Base-by-base conservation (phyloP, 208 protist species). In the Acanthamoeba castellanii region DNA sequence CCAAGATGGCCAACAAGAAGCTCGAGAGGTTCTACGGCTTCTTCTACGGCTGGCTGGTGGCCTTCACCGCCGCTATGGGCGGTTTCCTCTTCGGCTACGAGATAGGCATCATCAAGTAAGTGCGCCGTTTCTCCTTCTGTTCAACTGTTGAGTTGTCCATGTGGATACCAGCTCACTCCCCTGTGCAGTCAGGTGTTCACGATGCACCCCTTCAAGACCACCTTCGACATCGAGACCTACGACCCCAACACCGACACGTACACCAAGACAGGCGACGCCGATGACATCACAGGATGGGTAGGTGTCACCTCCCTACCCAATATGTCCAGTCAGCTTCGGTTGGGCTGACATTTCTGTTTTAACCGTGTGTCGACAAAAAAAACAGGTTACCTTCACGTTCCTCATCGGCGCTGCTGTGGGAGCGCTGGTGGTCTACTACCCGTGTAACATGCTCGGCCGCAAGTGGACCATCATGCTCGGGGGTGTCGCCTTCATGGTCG, bases 401-500 rank as follows among this genome's bases (percentile, higher is more conserved):
- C 64, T 72, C 20, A 92, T 92, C 22, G 61, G 70, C 47, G 70
- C 93, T 11, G 93, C 93, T 14, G 70, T 34, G 18, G 78, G 68
- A 13, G 93, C 68, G 27, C 82, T 87, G 14, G 55, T 89, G 27
- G 93, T 95, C 13, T 95, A 68, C 32, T 72, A 81, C 34, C 93
- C 93, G 18, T 89, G 72, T 34, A 81, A 85, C 34, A 72, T 74
- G 74, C 70, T 95, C 9, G 93, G 93, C 78, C 93, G 93, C 76
- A 95, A 95, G 27, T 89, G 70, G 93, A 90, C 47, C 37, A 95
- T 95, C 55, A 30, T 95, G n/a, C n/a, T 89, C 20, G 93, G 76
- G 34, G 93, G 68, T 57, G 34, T 47, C 3, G 37, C 74, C 27
- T 95, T 95, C 57, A 30, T 81, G 50, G 30, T 95, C 1, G 93